These are phyloP conservation scores for Terfezia boudieri DNA, from an alignment of 495 filamentous ascomycete species.

Conservation along the genomic window DNA sequence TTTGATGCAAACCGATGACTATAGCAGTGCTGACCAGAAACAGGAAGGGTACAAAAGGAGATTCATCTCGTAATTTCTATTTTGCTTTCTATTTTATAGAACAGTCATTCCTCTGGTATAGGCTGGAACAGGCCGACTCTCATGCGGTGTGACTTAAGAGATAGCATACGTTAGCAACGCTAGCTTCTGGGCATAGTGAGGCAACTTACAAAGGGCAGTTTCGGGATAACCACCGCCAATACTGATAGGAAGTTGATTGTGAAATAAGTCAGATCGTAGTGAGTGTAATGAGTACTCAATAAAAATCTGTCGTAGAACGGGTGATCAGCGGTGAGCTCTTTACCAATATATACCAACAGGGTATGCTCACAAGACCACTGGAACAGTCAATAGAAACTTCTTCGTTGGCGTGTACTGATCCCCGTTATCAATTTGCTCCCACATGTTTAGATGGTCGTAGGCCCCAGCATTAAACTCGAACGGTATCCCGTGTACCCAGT, in stretches of 20 bases:
- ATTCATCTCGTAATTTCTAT: background rate
- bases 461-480: constrained; percentile 99
- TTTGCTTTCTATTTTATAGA: background rate
- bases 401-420: constrained; percentile 97
- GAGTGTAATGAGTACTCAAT: constrained; percentile 93
- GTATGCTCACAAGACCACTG: constrained; percentile 42
- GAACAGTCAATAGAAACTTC: constrained; percentile 89
- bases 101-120: background rate
- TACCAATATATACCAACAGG: background rate
- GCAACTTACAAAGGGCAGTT: constrained; percentile 64
- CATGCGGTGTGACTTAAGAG: constrained; percentile 37
- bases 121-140: constrained; percentile 36
- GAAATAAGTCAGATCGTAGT: constrained; percentile 91
- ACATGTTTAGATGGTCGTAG: constrained; percentile 99
- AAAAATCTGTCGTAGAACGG: constrained; percentile 33
- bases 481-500: constrained; percentile 90
- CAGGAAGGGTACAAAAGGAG: too few species aligned
- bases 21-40: too few species aligned
- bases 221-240: constrained; percentile 79
- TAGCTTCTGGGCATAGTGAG: constrained; percentile 1
- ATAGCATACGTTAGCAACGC: constrained; percentile 2
- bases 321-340: too few species aligned
- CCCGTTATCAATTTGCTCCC: constrained; percentile 99
- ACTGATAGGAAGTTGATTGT: constrained; percentile 89
- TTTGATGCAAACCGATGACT: too few species aligned